These are phyloP conservation scores for Diphasiastrum complanatum DNA, from an alignment of 83 land plant genomes.

Conservation along the genomic window DNA sequence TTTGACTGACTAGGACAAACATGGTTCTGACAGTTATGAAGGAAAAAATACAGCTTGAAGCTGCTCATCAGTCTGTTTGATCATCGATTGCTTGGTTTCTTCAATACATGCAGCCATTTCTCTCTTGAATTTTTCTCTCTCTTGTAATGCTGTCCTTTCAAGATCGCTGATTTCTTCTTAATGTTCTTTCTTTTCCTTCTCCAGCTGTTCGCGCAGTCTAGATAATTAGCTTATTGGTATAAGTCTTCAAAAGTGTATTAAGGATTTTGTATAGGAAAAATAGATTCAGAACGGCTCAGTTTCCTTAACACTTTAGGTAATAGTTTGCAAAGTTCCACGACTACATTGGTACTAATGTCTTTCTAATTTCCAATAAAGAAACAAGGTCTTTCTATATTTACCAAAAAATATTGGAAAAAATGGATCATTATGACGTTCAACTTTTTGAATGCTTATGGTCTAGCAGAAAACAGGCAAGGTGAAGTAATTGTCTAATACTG, in stretches of 20 bases:
- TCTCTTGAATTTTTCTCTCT: slow-evolving; percentile 18
- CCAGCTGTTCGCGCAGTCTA: slow-evolving; percentile 14
- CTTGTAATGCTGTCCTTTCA: slow-evolving; percentile 29
- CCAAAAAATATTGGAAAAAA: too few species aligned
- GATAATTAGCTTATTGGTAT: background rate
- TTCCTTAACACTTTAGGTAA: too few species aligned
- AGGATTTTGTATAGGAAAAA: background rate
- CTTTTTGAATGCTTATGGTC: too few species aligned
- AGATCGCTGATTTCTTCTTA: slow-evolving; percentile 23
- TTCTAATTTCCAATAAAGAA: too few species aligned
- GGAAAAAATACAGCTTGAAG: slow-evolving; percentile 16
- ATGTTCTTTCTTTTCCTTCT: slow-evolving; percentile 20
- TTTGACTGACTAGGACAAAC: background rate
- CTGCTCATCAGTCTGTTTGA: slow-evolving; percentile 21
- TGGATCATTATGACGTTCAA: too few species aligned
- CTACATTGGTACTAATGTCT: too few species aligned
- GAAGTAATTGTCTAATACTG: too few species aligned
- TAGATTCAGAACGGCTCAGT: background rate
- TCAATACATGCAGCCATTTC: slow-evolving; percentile 28
- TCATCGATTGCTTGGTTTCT: slow-evolving; percentile 18
- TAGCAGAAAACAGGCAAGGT: too few species aligned
- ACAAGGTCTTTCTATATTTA: too few species aligned
- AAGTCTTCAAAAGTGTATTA: background rate
- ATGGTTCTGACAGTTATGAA: background rate
- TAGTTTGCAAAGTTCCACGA: too few species aligned